These are phyloP conservation scores for Ulmus americana DNA, from an alignment of 331 rosid genomes.

Conservation along the genomic window DNA sequence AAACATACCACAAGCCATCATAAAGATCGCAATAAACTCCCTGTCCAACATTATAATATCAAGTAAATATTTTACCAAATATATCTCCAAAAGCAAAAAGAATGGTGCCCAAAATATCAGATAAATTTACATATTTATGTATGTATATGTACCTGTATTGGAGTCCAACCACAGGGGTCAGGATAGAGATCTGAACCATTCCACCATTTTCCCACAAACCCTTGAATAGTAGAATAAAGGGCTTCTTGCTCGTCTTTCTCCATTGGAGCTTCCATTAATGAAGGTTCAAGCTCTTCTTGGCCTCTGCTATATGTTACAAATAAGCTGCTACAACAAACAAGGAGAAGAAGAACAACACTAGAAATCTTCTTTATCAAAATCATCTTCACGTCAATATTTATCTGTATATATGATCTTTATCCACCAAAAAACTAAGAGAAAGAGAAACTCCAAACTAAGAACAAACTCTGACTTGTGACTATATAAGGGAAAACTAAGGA, in stretches of 20 bases:
- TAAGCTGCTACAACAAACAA: slow-evolving; percentile 3
- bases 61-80: not conserved
- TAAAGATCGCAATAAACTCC: slow-evolving; percentile 30
- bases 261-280: slow-evolving; percentile 21
- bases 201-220: slow-evolving; percentile 30
- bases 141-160: slow-evolving; percentile 20
- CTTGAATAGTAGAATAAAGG: slow-evolving; percentile 27
- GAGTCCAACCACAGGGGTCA: slow-evolving; percentile 39
- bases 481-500: too few species aligned
- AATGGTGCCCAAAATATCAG: not conserved
- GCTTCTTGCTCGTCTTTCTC: slow-evolving; percentile 25
- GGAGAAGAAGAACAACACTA: slow-evolving; percentile 1
- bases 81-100: not conserved
- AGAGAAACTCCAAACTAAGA: too few species aligned
- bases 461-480: too few species aligned
- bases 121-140: not conserved
- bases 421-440: too few species aligned
- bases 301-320: slow-evolving; percentile 17
- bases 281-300: slow-evolving; percentile 8
- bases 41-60: slow-evolving; percentile 2
- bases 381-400: too few species aligned
- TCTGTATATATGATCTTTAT: too few species aligned
- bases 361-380: too few species aligned
- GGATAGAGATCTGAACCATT: slow-evolving; percentile 36
- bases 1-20: slow-evolving; percentile 28